Conservation (phyloP, 140 eudicot genomes). For the Flaveria floridana region DNA sequence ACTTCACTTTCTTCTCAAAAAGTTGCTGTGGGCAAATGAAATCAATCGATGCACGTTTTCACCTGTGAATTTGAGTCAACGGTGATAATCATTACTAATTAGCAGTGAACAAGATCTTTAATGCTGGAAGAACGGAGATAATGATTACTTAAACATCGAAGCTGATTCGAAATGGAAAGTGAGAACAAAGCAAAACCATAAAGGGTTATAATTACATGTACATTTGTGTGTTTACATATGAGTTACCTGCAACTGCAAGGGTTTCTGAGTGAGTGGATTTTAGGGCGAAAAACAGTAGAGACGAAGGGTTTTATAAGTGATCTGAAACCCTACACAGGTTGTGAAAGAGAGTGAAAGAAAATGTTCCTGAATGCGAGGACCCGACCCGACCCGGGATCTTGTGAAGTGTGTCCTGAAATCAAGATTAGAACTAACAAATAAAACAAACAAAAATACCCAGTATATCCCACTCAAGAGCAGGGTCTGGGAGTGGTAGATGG, state of each 20-base stretch:
- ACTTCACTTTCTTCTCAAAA: not conserved
- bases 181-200: not conserved
- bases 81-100: constrained; percentile 3
- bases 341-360: not conserved
- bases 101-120: constrained; percentile 5
- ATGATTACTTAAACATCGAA: not conserved
- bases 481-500: too few species aligned
- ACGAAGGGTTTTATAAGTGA: constrained; percentile 11
- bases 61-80: not conserved
- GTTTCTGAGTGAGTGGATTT: not conserved
- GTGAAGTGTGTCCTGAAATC: not conserved
- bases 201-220: too few species aligned
- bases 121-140: not conserved
- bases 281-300: not conserved
- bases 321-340: constrained; percentile 28
- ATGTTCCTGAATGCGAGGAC: not conserved
- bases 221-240: not conserved
- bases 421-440: too few species aligned
- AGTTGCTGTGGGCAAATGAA: not conserved
- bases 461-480: too few species aligned
- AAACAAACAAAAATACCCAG: too few species aligned
- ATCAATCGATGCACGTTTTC: constrained; percentile 10
- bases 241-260: constrained; percentile 17
- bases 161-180: not conserved
- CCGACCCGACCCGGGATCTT: too few species aligned